phyloP scores from a whole-genome alignment of 2,329 filamentous ascomycete genomes.

The Amauroascus niger region DNA sequence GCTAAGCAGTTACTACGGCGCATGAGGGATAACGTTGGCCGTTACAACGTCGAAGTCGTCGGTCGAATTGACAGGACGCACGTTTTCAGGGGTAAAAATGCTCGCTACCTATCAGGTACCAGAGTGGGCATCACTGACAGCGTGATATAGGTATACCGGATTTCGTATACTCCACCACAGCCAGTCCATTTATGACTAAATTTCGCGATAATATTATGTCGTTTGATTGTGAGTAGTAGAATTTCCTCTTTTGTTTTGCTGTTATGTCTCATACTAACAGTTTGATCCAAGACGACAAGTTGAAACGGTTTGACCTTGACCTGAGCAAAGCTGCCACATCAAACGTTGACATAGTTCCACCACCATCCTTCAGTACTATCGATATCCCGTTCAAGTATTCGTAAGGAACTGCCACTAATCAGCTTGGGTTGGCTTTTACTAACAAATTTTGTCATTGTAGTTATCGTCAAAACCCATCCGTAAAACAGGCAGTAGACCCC shows the following conservation, averaged over 20 bases:
- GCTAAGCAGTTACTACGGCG: conserved; percentile 51
- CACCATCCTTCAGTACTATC: conserved; percentile 66
- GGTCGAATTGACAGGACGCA: conserved; percentile 71
- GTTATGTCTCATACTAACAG: neutral
- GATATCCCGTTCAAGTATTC: conserved; percentile 59
- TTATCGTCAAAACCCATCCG: conserved; percentile 77
- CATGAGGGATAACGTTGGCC: conserved; percentile 59
- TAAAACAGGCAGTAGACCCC: conserved; percentile 52
- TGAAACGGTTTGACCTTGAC: conserved; percentile 59
- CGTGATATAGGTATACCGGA: conserved; percentile 56
- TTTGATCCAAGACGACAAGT: conserved; percentile 40
- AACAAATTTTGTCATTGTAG: conserved; percentile 39
- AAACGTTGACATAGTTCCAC: conserved; percentile 64
- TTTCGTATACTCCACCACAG: conserved; percentile 67
- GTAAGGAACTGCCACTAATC: conserved; percentile 25
- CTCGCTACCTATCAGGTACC: neutral
- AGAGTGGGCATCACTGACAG: conserved; percentile 1
- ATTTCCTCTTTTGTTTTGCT: neutral
- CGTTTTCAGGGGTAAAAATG: conserved; percentile 61
- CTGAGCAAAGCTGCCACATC: conserved; percentile 50
- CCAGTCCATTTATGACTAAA: conserved; percentile 59
- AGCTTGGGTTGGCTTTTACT: conserved; percentile 22
- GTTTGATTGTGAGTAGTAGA: conserved; percentile 51
- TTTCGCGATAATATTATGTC: conserved; percentile 63
- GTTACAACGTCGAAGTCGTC: conserved; percentile 59